phyloP scores from a whole-genome alignment of 2,329 filamentous ascomycete species.

The Xylaria sp. region DNA sequence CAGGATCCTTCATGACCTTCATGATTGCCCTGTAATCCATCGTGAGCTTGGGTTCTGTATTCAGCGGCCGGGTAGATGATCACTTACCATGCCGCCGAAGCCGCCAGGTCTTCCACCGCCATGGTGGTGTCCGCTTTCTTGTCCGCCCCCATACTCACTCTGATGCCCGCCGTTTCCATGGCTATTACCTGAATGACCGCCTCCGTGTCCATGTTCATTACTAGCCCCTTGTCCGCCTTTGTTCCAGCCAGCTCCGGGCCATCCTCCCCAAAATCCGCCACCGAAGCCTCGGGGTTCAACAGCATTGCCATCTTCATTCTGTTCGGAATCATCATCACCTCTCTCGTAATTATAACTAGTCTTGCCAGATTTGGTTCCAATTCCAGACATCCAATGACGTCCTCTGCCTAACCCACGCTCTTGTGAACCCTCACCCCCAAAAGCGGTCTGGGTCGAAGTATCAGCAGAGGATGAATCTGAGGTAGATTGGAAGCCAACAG shows the following conservation, averaged over 20 bases:
- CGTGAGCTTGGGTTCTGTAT: conserved; percentile 6
- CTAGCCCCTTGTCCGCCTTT: not conserved
- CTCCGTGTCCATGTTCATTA: not conserved
- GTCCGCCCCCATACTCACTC: not conserved
- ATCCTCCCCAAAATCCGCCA: conserved; percentile 14
- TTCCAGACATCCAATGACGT: not conserved
- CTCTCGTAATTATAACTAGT: not conserved
- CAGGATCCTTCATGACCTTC: not conserved
- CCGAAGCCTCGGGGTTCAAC: conserved; percentile 23
- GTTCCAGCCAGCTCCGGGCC: conserved; percentile 3
- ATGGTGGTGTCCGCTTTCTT: not conserved
- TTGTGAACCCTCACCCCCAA: not conserved
- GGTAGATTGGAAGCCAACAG: not conserved
- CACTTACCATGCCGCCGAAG: conserved; percentile 25
- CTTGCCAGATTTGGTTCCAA: not conserved
- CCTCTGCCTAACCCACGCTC: not conserved
- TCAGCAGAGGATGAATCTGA: conserved; percentile 6
- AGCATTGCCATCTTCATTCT: not conserved
- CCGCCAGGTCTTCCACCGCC: conserved; percentile 12
- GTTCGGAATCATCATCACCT: not conserved
- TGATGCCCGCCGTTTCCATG: not conserved
- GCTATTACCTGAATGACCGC: not conserved
- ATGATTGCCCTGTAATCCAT: conserved; percentile 3
- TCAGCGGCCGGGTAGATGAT: not conserved
- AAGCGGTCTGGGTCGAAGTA: not conserved